Conservation (phyloP, 2,329 filamentous ascomycete genomes). For the Botryosphaeria dothidea region DNA sequence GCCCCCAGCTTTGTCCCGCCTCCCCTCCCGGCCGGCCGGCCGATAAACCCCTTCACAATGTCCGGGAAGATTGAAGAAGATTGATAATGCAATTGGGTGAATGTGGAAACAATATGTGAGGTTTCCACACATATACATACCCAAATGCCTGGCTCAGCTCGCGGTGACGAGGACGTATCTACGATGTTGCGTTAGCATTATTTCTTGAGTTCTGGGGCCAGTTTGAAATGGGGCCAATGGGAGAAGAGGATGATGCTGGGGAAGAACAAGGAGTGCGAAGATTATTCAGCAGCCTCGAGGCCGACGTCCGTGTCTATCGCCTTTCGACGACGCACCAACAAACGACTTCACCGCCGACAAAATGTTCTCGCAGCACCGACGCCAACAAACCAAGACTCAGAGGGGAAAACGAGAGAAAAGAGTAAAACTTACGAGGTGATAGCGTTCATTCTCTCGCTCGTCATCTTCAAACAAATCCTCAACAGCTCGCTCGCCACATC, state of each 20-base stretch:
- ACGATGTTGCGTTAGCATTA: constrained; percentile 5
- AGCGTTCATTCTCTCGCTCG: constrained; percentile 84
- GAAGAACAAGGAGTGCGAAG: neutral
- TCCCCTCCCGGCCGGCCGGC: no score
- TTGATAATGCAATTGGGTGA: no score
- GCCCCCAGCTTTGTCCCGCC: no score
- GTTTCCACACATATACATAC: neutral
- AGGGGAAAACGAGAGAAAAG: constrained; percentile 3
- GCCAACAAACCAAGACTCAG: neutral
- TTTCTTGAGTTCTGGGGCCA: neutral
- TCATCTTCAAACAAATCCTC: constrained; percentile 86
- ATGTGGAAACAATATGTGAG: neutral
- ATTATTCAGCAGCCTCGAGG: neutral
- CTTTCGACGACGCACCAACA: neutral
- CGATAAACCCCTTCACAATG: no score
- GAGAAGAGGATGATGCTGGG: neutral
- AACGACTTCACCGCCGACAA: neutral
- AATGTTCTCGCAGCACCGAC: neutral
- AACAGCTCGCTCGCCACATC: constrained; percentile 83
- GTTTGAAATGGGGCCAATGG: neutral
- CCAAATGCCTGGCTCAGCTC: constrained; percentile 27
- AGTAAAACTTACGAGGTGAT: constrained; percentile 57
- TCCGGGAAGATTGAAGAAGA: no score
- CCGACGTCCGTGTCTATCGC: neutral
- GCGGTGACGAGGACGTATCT: constrained; percentile 45